phyloP scores from a whole-genome alignment of 1,139 yeast species.

The Pichia kudriavzevii region DNA sequence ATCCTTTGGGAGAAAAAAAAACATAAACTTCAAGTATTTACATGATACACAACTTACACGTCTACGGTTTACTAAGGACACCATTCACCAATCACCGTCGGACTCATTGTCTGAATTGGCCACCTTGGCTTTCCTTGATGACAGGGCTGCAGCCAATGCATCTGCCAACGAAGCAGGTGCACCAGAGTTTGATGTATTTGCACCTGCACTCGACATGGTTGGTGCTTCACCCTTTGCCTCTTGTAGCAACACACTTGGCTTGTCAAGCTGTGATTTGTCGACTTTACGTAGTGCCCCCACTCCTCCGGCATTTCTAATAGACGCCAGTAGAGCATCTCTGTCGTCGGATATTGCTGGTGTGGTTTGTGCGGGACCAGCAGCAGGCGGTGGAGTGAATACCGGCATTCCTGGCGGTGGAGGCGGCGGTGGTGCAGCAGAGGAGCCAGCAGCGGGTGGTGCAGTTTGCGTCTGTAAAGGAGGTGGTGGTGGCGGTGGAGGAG shows the following conservation, averaged over 20 bases:
- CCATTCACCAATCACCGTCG: constrained; percentile 50
- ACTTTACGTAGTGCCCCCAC: constrained; percentile 61
- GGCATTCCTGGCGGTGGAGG: constrained; percentile 23
- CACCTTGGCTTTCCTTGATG: constrained; percentile 73
- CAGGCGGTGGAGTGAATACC: constrained; percentile 13
- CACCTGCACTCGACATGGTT: constrained; percentile 26
- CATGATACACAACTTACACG: too few species aligned
- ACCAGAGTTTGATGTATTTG: constrained; percentile 30
- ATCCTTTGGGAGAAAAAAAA: too few species aligned
- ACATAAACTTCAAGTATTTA: too few species aligned
- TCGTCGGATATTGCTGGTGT: constrained; percentile 30
- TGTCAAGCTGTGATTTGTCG: constrained; percentile 77
- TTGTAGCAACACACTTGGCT: constrained; percentile 63
- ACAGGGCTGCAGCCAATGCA: constrained; percentile 70
- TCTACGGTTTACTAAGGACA: too few species aligned
- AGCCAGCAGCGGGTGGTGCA: constrained; percentile 7
- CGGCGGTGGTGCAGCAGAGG: constrained; percentile 25
- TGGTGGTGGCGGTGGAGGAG: constrained; percentile 22
- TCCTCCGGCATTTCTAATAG: constrained; percentile 72
- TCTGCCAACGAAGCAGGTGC: constrained; percentile 45
- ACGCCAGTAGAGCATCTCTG: constrained; percentile 78
- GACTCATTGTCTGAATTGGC: constrained; percentile 81
- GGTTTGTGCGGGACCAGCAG: constrained; percentile 3
- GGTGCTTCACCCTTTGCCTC: constrained; percentile 60
- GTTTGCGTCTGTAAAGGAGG: constrained; percentile 23